phyloP scores from a whole-genome alignment of 164 flowering plant species.

The Buxus sempervirens region DNA sequence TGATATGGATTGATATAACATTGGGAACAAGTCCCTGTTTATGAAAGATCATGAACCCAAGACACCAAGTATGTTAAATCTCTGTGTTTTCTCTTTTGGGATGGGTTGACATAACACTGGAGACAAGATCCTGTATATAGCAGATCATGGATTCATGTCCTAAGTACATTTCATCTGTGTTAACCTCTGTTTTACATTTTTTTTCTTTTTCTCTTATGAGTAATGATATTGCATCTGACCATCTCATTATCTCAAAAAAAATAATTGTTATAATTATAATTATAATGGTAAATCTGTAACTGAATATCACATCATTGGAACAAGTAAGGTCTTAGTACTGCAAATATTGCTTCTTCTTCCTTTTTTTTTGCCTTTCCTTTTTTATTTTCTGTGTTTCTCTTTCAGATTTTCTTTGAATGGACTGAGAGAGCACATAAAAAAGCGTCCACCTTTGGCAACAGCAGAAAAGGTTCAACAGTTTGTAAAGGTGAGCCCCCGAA shows the following conservation, averaged over 20 bases:
- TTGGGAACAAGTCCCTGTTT: background rate
- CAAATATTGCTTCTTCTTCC: constrained; percentile 2
- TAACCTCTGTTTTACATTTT: background rate
- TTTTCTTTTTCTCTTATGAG: background rate
- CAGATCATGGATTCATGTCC: background rate
- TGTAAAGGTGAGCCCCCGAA: constrained; percentile 58
- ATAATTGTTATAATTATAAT: too few species aligned
- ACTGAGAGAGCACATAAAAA: constrained; percentile 95
- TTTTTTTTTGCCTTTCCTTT: constrained; percentile 11
- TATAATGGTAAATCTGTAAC: too few species aligned
- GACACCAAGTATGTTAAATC: background rate
- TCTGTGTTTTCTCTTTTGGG: background rate
- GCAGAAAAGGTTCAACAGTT: constrained; percentile 95
- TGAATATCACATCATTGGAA: background rate
- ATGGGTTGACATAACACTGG: background rate
- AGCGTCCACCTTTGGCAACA: constrained; percentile 94
- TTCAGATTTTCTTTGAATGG: constrained; percentile 77
- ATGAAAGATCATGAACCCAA: too few species aligned
- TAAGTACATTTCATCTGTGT: background rate
- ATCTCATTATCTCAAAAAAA: too few species aligned
- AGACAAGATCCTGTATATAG: background rate
- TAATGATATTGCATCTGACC: too few species aligned
- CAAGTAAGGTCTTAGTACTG: background rate
- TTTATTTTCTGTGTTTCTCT: too few species aligned
- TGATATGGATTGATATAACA: background rate